Evolutionary conservation across 1,139 yeast genomes (phyloP).

Genomic region (Suhomyces coccinellae): DNA sequence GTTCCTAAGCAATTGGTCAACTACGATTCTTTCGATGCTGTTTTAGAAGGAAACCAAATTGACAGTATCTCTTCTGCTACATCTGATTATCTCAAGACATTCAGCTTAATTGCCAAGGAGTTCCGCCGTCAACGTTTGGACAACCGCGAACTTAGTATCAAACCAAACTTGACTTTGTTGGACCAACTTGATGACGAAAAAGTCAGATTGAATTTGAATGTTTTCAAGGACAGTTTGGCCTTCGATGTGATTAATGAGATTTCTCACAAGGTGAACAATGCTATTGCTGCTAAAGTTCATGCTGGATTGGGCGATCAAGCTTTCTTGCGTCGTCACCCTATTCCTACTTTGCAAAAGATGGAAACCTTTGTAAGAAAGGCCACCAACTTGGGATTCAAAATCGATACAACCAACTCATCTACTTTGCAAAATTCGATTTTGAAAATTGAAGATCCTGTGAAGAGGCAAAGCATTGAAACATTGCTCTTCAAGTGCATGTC

Average conservation of each 20-base stretch:
- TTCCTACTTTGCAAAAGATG: conserved; percentile 80
- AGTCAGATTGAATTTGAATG: conserved; percentile 67
- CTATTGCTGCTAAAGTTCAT: conserved; percentile 80
- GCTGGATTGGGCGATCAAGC: conserved; percentile 79
- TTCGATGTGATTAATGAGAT: conserved; percentile 70
- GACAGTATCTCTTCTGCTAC: conserved; percentile 56
- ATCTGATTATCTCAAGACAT: conserved; percentile 64
- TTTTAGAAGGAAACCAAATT: conserved; percentile 34
- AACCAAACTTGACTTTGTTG: conserved; percentile 64
- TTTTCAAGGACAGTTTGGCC: conserved; percentile 64
- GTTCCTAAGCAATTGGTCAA: conserved; percentile 57
- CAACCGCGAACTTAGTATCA: conserved; percentile 47
- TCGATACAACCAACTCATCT: conserved; percentile 76
- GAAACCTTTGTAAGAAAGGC: conserved; percentile 77
- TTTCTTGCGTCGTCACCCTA: conserved; percentile 81
- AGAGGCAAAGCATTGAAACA: conserved; percentile 77
- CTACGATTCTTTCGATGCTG: conserved; percentile 54
- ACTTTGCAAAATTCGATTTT: conserved; percentile 73
- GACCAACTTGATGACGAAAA: conserved; percentile 86
- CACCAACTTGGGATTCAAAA: conserved; percentile 59
- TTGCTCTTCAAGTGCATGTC: conserved; percentile 79
- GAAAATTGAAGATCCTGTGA: conserved; percentile 58
- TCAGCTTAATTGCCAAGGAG: conserved; percentile 65
- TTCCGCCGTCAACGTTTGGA: conserved; percentile 72
- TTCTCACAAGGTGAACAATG: conserved; percentile 76